Conservation (phyloP, 176 grass and related monocot genomes). For the Alopecurus myosuroides region DNA sequence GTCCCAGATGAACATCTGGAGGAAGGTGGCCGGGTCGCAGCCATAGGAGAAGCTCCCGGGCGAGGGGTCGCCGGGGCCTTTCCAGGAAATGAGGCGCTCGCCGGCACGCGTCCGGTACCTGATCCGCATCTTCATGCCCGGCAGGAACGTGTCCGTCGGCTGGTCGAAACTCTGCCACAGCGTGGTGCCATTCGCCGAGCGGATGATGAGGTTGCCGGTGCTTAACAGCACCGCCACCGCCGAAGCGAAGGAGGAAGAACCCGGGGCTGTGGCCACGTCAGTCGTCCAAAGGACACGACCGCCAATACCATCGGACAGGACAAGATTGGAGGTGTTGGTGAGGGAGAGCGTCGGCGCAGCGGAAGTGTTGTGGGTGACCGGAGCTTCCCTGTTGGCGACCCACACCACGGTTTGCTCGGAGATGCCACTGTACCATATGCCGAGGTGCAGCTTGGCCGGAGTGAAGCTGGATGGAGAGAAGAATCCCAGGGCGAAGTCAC, state of each 20-base stretch:
- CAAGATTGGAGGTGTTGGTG: constrained; percentile 1
- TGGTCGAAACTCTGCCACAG: constrained; percentile 45
- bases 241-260: too few species aligned
- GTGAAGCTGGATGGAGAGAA: constrained; percentile 14
- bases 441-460: not conserved
- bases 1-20: not conserved
- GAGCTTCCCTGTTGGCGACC: constrained; percentile 19
- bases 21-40: not conserved
- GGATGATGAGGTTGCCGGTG: not conserved
- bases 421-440: constrained; percentile 36
- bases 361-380: not conserved
- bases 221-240: not conserved
- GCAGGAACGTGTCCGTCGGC: not conserved
- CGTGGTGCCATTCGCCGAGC: not conserved
- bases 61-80: not conserved
- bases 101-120: not conserved
- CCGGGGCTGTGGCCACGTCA: not conserved
- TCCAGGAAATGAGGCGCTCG: constrained; percentile 12
- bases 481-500: constrained; percentile 28
- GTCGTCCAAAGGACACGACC: constrained; percentile 28
- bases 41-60: constrained; percentile 11
- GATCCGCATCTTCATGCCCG: constrained; percentile 3
- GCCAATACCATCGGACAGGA: not conserved
- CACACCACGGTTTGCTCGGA: constrained; percentile 5
- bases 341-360: not conserved